These are phyloP conservation scores for Cytospora leucostoma DNA, from an alignment of 2,329 filamentous ascomycete species.

Conservation along the genomic window DNA sequence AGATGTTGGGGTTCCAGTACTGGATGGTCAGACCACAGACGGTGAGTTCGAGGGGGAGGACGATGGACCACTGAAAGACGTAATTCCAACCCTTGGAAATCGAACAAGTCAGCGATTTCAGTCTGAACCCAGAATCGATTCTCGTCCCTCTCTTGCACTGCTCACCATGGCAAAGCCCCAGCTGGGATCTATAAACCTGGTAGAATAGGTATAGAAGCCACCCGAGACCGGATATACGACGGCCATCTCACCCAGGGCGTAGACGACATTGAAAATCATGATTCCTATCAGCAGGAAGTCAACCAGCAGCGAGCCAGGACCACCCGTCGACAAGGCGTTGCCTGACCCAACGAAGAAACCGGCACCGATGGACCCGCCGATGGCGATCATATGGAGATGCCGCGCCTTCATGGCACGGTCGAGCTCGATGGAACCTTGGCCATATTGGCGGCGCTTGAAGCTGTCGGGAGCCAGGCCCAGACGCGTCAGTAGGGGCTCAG, in stretches of 20 bases:
- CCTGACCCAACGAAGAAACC: slow-evolving; percentile 65
- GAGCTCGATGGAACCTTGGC: slow-evolving; percentile 33
- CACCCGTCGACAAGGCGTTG: slow-evolving; percentile 49
- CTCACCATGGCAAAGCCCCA: slow-evolving; percentile 56
- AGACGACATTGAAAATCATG: slow-evolving; percentile 64
- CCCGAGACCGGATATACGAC: slow-evolving; percentile 59
- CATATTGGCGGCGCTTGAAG: slow-evolving; percentile 42
- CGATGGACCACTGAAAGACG: slow-evolving; percentile 50
- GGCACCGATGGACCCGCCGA: slow-evolving; percentile 59
- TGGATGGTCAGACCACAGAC: slow-evolving; percentile 50
- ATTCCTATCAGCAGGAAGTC: slow-evolving; percentile 58
- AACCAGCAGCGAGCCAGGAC: slow-evolving; percentile 47
- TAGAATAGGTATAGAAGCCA: slow-evolving; percentile 59
- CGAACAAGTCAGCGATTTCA: neutral
- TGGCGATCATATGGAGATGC: slow-evolving; percentile 56
- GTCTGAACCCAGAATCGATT: no score
- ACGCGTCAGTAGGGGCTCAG: slow-evolving; percentile 41
- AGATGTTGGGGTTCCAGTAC: slow-evolving; percentile 51
- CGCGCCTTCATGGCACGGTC: slow-evolving; percentile 47
- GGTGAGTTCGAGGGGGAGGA: slow-evolving; percentile 51
- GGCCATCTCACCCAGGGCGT: slow-evolving; percentile 60
- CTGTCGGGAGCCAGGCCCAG: slow-evolving; percentile 45
- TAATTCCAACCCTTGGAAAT: slow-evolving; percentile 42
- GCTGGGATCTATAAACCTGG: slow-evolving; percentile 58
- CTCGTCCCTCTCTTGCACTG: slow-evolving; percentile 25